Percentiles rank a stretch among this genome's conserved stretches.
Conservation (phyloP, 441 rosid species). For the Eruca vesicaria region DNA sequence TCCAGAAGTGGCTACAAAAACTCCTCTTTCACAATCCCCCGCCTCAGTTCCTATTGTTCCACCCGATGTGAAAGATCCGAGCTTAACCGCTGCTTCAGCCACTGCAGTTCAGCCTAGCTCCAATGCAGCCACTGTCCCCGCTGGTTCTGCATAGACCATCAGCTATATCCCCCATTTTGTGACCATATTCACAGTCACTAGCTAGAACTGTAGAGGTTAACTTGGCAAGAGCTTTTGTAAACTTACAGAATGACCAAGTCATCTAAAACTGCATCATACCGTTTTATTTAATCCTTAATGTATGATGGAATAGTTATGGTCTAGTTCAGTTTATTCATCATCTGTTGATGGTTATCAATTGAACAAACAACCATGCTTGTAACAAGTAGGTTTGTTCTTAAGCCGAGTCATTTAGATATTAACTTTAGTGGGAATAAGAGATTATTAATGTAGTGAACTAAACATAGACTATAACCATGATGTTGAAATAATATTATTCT, state of each 20-base stretch:
- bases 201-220: slow-evolving; percentile 22
- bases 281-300: slow-evolving; percentile 13
- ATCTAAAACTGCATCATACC: slow-evolving; percentile 6
- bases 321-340: slow-evolving; percentile 1
- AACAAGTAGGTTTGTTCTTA: neutral
- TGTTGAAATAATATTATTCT: neutral
- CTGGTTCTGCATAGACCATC: slow-evolving; percentile 26
- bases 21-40: slow-evolving; percentile 12
- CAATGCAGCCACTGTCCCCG: slow-evolving; percentile 23
- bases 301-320: slow-evolving; percentile 14
- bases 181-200: slow-evolving; percentile 27
- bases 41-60: slow-evolving; percentile 22
- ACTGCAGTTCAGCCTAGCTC: slow-evolving; percentile 29
- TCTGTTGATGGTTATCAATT: slow-evolving; percentile 4
- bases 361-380: neutral
- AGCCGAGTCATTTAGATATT: neutral
- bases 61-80: slow-evolving; percentile 17
- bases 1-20: slow-evolving; percentile 13
- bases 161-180: slow-evolving; percentile 15
- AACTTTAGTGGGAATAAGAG: neutral
- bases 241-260: slow-evolving; percentile 13
- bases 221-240: slow-evolving; percentile 21
- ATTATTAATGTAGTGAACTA: neutral
- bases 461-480: neutral
- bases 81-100: slow-evolving; percentile 14